phyloP scores from a whole-genome alignment of 2,329 filamentous ascomycete species.

The Hypoxylon rubiginosum region DNA sequence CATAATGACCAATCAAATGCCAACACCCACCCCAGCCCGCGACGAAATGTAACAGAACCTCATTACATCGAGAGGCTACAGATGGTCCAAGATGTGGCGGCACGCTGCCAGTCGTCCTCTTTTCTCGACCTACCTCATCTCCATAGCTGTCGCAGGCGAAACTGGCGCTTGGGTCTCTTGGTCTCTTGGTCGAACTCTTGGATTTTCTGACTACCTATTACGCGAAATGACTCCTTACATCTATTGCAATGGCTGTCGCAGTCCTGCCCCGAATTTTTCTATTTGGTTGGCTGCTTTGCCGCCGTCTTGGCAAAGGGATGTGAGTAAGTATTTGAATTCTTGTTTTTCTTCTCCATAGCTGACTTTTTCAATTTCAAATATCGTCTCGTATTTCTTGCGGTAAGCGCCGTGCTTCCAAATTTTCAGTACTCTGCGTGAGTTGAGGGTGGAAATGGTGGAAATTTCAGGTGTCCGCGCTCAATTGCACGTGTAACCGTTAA shows the following conservation, averaged over 20 bases:
- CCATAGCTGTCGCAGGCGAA: conserved; percentile 29
- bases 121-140: conserved; percentile 13
- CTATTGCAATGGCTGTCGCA: conserved; percentile 24
- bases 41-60: conserved; percentile 41
- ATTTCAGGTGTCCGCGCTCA: conserved; percentile 13
- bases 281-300: conserved; percentile 41
- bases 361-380: conserved; percentile 4
- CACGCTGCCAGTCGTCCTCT: conserved; percentile 29
- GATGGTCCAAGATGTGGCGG: conserved; percentile 42
- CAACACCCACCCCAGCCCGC: conserved; percentile 37
- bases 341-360: conserved; percentile 1
- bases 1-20: conserved; percentile 46
- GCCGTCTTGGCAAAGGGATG: conserved; percentile 37
- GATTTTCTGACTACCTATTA: conserved; percentile 3
- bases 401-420: conserved; percentile 34
- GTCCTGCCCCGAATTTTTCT: conserved; percentile 4
- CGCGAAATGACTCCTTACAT: conserved; percentile 26
- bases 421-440: conserved; percentile 13
- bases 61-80: conserved; percentile 40
- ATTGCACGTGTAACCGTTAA: conserved; percentile 27
- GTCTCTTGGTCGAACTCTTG: conserved; percentile 16
- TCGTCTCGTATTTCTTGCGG: conserved; percentile 18
- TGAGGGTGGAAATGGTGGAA: conserved; percentile 4
- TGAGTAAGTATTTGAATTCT: conserved; percentile 3
- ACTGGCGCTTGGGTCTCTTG: conserved; percentile 10